Base-by-base conservation (phyloP, 176 grass and related monocot genomes). In the Typha latifolia region DNA sequence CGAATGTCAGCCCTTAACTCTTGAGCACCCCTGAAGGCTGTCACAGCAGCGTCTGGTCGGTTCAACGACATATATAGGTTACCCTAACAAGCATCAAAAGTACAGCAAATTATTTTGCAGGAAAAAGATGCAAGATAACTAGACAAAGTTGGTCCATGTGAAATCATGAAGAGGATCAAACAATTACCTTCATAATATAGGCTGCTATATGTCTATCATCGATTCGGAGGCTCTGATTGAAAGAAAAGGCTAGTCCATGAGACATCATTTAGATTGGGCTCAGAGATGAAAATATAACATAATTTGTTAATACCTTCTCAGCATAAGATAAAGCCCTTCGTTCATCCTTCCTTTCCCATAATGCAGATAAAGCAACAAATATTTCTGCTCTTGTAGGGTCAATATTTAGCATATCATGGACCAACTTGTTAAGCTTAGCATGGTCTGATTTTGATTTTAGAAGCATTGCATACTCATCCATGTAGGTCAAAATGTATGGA, bases 381-480 rank as follows among this genome's bases (percentile, higher is more conserved):
- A 81, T 82, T 81, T 97, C 93, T 80, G 93, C 82, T 82, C 93
- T 84, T 74, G 85, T 77, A 69, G 82, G 80, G 32, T 97, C 93
- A 86, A 88, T 91, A 63, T 79, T 84, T 62, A 97, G 73, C 83
- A 97, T 79, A 84, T 97, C 93, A 78, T 97, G 88, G 10, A 97
- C 85, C 78, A 97, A 70, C 72, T 92, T 97, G 72, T 92, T 97
- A 78, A 97, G 83, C 77, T 86, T 97, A 49, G 79, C 72, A 55
- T 82, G 75, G 64, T 97, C 88, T 10, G 88, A 84, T 66, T 97
- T 92, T 51, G 74, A 74, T 62, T 97, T 97, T 64, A 97, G 77
- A 70, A 97, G 81, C 49, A 97, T 97, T 66, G 93, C 93, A 70
- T 92, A 92, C 73, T 97, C 93, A 84, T 97, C 93, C 93, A 97